Conservation (phyloP, 2,329 filamentous ascomycete genomes). For the Fusarium denticulatum region DNA sequence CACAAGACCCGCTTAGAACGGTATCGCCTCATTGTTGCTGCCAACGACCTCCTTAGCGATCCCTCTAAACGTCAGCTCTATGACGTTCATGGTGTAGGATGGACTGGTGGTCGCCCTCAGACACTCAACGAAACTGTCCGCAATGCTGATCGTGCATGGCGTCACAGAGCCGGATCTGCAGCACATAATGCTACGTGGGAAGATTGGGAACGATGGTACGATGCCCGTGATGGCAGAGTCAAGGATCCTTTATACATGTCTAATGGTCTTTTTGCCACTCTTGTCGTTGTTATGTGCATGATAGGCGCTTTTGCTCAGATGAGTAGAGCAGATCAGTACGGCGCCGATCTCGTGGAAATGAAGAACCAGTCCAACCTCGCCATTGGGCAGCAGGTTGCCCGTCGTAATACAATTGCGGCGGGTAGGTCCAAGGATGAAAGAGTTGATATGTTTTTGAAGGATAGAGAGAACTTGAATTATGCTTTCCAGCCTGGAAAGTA, state of each 20-base stretch:
- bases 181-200: conserved; percentile 93
- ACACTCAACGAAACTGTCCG: conserved; percentile 53
- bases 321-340: conserved; percentile 71
- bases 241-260: conserved; percentile 73
- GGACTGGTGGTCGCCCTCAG: conserved; percentile 70
- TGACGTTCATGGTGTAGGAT: conserved; percentile 83
- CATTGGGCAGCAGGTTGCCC: conserved; percentile 68
- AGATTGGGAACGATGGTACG: conserved; percentile 89
- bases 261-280: conserved; percentile 76
- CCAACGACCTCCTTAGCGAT: conserved; percentile 88
- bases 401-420: conserved; percentile 62
- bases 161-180: conserved; percentile 57
- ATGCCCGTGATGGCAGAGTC: conserved; percentile 58
- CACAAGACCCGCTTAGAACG: conserved; percentile 79
- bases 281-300: conserved; percentile 76
- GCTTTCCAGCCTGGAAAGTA: conserved; percentile 47
- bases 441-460: conserved; percentile 80
- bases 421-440: conserved; percentile 69
- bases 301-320: conserved; percentile 79
- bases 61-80: conserved; percentile 82
- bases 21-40: conserved; percentile 87
- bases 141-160: conserved; percentile 59
- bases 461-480: conserved; percentile 65
- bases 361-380: conserved; percentile 73
- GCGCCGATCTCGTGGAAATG: conserved; percentile 71